These are phyloP conservation scores for Globisporangium orthogonon DNA, from an alignment of 352 stramenopile species.

Conservation along the genomic window DNA sequence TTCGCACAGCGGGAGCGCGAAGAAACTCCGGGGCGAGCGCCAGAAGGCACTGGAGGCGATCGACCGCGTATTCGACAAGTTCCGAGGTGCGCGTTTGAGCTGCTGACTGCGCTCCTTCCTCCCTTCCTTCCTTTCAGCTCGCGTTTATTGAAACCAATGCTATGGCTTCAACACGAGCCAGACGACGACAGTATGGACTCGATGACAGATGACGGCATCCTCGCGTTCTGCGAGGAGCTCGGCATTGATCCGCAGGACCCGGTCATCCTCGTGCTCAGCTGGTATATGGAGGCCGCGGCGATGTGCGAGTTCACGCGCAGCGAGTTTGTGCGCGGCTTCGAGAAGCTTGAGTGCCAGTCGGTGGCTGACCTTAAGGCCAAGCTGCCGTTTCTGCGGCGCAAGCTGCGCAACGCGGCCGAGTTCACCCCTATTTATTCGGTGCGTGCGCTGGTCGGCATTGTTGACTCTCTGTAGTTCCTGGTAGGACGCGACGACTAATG, in stretches of 20 bases:
- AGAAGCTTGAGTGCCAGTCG: slow-evolving; percentile 55
- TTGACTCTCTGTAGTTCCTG: not conserved
- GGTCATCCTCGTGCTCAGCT: slow-evolving; percentile 77
- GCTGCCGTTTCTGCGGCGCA: slow-evolving; percentile 42
- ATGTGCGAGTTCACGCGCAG: slow-evolving; percentile 76
- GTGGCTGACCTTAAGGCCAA: slow-evolving; percentile 46
- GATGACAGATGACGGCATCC: slow-evolving; percentile 82
- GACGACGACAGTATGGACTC: slow-evolving; percentile 51
- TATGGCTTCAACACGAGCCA: too few species aligned
- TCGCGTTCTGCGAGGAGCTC: slow-evolving; percentile 62
- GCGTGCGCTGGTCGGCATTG: too few species aligned
- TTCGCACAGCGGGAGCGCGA: slow-evolving; percentile 17
- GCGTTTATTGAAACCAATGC: too few species aligned
- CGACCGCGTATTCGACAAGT: slow-evolving; percentile 50
- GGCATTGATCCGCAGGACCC: slow-evolving; percentile 72
- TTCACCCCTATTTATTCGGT: slow-evolving; percentile 85
- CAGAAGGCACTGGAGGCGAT: slow-evolving; percentile 33
- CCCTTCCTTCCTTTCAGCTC: too few species aligned
- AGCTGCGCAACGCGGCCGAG: slow-evolving; percentile 34
- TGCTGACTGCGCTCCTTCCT: too few species aligned
- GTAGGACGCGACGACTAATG: too few species aligned
- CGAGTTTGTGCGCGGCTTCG: slow-evolving; percentile 69
- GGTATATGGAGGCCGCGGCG: slow-evolving; percentile 60
- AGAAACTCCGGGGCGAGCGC: slow-evolving; percentile 44
- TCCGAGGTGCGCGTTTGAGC: slow-evolving; percentile 31